Conservation (phyloP, 371 early-diverging fungal species). For the Mortierella sp. region DNA sequence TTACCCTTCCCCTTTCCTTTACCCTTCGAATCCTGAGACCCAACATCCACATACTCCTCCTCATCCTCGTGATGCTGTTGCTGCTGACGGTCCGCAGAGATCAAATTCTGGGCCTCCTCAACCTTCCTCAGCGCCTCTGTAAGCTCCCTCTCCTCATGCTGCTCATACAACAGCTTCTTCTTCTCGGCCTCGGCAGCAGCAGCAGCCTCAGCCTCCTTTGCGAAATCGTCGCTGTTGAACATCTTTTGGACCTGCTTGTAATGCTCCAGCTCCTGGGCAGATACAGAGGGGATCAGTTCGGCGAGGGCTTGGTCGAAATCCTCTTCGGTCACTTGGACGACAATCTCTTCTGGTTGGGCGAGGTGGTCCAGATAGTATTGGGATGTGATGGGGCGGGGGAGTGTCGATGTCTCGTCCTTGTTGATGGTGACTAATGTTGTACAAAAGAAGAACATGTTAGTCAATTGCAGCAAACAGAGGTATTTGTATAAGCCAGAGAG, state of each 20-base stretch:
- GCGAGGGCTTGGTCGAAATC: slow-evolving; percentile 90
- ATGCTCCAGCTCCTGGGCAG: slow-evolving; percentile 88
- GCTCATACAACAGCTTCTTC: neutral
- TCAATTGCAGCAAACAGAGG: neutral
- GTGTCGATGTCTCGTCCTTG: slow-evolving; percentile 45
- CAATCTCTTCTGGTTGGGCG: slow-evolving; percentile 73
- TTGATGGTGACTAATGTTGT: slow-evolving; percentile 33
- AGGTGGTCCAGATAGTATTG: slow-evolving; percentile 89
- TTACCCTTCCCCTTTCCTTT: slow-evolving; percentile 47
- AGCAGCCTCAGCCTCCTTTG: slow-evolving; percentile 38
- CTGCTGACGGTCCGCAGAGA: neutral
- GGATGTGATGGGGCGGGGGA: slow-evolving; percentile 74
- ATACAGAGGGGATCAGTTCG: slow-evolving; percentile 92
- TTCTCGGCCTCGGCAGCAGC: slow-evolving; percentile 38
- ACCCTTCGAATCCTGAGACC: slow-evolving; percentile 12
- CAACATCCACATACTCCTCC: neutral
- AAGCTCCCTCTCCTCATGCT: slow-evolving; percentile 20
- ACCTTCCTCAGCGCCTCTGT: slow-evolving; percentile 30
- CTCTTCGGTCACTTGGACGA: slow-evolving; percentile 79
- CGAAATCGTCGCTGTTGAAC: slow-evolving; percentile 63
- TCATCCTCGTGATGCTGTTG: slow-evolving; percentile 5
- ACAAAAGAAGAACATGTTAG: neutral
- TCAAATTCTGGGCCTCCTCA: slow-evolving; percentile 33
- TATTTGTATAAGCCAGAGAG: neutral
- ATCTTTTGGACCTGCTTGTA: slow-evolving; percentile 84